phyloP scores from a whole-genome alignment of 1,139 yeast genomes.

The Debaryomyces sp. region DNA sequence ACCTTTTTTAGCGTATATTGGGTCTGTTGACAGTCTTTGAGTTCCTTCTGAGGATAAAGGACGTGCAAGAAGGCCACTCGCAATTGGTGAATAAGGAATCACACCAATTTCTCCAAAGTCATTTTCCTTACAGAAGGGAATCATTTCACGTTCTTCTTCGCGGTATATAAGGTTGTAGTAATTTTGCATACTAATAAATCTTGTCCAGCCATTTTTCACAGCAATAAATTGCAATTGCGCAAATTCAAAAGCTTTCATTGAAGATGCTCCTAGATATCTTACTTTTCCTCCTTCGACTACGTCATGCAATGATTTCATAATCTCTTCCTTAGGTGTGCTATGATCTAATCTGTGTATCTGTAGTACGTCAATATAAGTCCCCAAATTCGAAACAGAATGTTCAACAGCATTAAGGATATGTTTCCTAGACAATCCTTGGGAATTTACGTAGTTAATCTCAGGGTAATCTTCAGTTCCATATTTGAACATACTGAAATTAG shows the following conservation, averaged over 20 bases:
- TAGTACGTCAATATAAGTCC: conserved; percentile 52
- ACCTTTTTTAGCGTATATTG: neutral
- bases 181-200: conserved; percentile 58
- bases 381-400: conserved; percentile 50
- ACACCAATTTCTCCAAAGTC: conserved; percentile 47
- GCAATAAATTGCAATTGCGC: conserved; percentile 14
- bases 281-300: conserved; percentile 47
- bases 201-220: conserved; percentile 42
- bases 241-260: conserved; percentile 51
- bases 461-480: conserved; percentile 21
- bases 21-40: conserved; percentile 3
- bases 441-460: conserved; percentile 19
- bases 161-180: conserved; percentile 51
- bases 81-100: conserved; percentile 52
- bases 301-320: conserved; percentile 52
- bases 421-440: conserved; percentile 52
- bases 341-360: conserved; percentile 55
- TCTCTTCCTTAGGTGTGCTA: conserved; percentile 43
- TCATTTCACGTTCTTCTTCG: conserved; percentile 64
- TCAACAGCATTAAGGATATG: conserved; percentile 56
- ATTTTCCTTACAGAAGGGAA: conserved; percentile 45
- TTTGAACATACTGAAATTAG: conserved; percentile 15
- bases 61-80: conserved; percentile 45
- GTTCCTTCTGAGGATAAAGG: conserved; percentile 19
- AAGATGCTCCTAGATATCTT: conserved; percentile 57